Conservation (phyloP, 1,284 basidiomycete genomes). For the Ceratobasidium papillatum region DNA sequence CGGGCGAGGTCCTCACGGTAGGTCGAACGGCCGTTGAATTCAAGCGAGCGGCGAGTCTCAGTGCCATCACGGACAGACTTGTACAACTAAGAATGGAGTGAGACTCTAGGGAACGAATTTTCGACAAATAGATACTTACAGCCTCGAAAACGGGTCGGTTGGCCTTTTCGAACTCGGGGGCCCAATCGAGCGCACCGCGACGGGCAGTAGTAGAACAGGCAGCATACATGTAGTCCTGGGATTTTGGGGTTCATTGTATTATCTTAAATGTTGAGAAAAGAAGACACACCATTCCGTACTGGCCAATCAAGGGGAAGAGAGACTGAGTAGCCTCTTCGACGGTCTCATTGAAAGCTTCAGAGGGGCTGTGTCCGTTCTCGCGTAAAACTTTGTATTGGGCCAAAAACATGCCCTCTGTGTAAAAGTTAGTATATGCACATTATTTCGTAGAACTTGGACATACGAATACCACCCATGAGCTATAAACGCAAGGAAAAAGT, state of each 20-base stretch:
- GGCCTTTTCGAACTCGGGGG: slow-evolving; percentile 95
- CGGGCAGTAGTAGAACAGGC: slow-evolving; percentile 99
- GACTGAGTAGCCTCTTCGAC: slow-evolving; percentile 99
- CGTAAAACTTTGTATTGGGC: slow-evolving; percentile 99
- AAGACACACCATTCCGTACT: slow-evolving; percentile 73
- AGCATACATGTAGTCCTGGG: slow-evolving; percentile 98
- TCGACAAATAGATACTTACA: background rate
- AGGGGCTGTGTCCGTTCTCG: slow-evolving; percentile 96
- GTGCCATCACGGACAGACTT: slow-evolving; percentile 93
- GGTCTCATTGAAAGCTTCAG: slow-evolving; percentile 99
- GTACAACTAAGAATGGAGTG: slow-evolving; percentile 69
- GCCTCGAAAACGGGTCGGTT: slow-evolving; percentile 93
- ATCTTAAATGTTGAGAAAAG: background rate
- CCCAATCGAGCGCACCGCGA: slow-evolving; percentile 99
- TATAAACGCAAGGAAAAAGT: slow-evolving; percentile 49
- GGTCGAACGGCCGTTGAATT: slow-evolving; percentile 92
- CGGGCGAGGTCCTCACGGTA: slow-evolving; percentile 94
- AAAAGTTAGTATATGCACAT: slow-evolving; percentile 43
- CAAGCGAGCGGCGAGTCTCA: slow-evolving; percentile 96
- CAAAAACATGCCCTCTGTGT: slow-evolving; percentile 93
- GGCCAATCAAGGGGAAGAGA: slow-evolving; percentile 95
- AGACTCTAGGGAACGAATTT: background rate
- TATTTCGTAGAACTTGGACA: slow-evolving; percentile 50
- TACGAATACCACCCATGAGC: slow-evolving; percentile 98
- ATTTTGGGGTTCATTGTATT: background rate